Conservation (phyloP, 306 rosid genomes). For the Morella rubra region DNA sequence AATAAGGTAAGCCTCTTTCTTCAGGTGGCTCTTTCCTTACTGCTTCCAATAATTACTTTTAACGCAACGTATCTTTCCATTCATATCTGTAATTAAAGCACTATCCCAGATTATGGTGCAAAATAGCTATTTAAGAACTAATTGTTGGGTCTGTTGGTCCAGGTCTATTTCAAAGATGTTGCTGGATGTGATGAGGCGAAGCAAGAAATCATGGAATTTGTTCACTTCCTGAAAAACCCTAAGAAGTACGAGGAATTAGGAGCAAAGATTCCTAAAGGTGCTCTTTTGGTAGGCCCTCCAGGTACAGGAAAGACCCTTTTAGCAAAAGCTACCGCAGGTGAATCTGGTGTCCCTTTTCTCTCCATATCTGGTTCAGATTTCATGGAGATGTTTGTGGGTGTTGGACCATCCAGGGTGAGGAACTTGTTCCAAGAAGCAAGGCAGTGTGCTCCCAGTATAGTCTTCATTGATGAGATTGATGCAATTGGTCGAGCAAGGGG, state of each 20-base stretch:
- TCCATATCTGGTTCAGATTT: conserved; percentile 94
- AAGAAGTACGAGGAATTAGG: conserved; percentile 93
- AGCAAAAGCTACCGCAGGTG: conserved; percentile 99
- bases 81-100: background rate
- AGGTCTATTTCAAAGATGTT: conserved; percentile 88
- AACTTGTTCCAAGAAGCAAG: conserved; percentile 95
- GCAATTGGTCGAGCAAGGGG: conserved; percentile 99
- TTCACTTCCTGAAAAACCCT: conserved; percentile 91
- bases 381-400: conserved; percentile 98
- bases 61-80: background rate
- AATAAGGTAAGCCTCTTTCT: conserved; percentile 57
- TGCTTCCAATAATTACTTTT: conserved; percentile 5
- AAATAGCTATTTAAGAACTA: conserved; percentile 10
- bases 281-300: conserved; percentile 94
- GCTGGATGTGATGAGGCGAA: conserved; percentile 99
- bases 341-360: conserved; percentile 93
- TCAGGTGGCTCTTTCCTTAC: background rate
- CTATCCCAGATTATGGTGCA: background rate
- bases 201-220: conserved; percentile 95
- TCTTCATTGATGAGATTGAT: conserved; percentile 96
- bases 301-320: conserved; percentile 98
- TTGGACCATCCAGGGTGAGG: conserved; percentile 96
- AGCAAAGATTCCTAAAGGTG: conserved; percentile 97
- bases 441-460: conserved; percentile 92
- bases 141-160: conserved; percentile 21